Percentiles rank a stretch among this genome's conserved stretches.
Conservation (phyloP, 805 yeast species). For the Metschnikowia hibisci region DNA sequence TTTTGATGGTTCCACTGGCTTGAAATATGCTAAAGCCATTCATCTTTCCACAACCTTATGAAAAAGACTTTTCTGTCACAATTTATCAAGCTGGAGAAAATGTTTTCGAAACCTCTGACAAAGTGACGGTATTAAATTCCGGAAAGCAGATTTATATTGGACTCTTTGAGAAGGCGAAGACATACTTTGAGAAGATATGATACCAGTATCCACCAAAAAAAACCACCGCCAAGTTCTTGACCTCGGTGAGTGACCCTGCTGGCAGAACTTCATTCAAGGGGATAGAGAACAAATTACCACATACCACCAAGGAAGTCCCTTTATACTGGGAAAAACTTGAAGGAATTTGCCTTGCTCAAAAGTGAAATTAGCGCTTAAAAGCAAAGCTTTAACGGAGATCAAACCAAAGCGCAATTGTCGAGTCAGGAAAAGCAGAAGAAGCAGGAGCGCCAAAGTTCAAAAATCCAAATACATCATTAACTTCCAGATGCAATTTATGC, state of each 20-base stretch:
- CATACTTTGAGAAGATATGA: slow-evolving; percentile 63
- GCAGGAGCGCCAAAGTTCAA: slow-evolving; percentile 31
- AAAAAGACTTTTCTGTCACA: slow-evolving; percentile 16
- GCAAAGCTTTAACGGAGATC: slow-evolving; percentile 5
- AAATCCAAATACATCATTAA: slow-evolving; percentile 44
- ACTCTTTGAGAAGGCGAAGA: slow-evolving; percentile 48
- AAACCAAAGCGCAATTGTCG: slow-evolving; percentile 26
- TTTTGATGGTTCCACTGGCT: slow-evolving; percentile 31
- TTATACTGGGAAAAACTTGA: slow-evolving; percentile 53
- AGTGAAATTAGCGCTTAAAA: slow-evolving; percentile 21
- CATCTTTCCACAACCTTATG: slow-evolving; percentile 23
- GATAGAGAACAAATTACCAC: slow-evolving; percentile 51
- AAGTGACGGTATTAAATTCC: slow-evolving; percentile 27
- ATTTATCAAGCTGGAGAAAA: slow-evolving; percentile 30
- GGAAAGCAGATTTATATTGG: slow-evolving; percentile 62
- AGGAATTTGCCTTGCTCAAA: slow-evolving; percentile 19
- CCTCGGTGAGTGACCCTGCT: slow-evolving; percentile 63
- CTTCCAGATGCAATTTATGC: slow-evolving; percentile 45
- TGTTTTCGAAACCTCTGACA: slow-evolving; percentile 29
- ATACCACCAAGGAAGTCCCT: slow-evolving; percentile 59
- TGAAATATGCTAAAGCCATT: slow-evolving; percentile 29
- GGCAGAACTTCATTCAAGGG: slow-evolving; percentile 53
- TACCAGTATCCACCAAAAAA: slow-evolving; percentile 60
- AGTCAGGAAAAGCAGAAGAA: slow-evolving; percentile 36
- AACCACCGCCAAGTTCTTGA: slow-evolving; percentile 67